These are phyloP conservation scores for Amorphotheca resinae DNA, from an alignment of 495 filamentous ascomycete genomes.

Conservation along the genomic window DNA sequence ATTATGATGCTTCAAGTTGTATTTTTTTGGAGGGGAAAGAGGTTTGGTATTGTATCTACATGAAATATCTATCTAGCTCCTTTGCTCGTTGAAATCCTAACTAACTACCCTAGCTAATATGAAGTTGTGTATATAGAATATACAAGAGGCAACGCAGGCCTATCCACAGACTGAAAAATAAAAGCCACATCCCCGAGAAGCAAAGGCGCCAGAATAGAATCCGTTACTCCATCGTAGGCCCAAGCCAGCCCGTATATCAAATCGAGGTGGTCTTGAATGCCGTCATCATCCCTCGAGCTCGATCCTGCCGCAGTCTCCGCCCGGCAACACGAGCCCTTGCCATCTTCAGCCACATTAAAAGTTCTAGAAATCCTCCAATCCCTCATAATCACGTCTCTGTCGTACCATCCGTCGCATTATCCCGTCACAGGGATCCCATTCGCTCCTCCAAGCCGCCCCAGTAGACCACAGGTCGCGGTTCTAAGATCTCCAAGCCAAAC, in stretches of 20 bases:
- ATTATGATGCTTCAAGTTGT: too few relatives aligned
- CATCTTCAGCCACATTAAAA: not conserved
- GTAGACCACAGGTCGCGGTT: constrained; percentile 40
- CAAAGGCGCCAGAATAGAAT: too few relatives aligned
- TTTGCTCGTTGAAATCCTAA: too few relatives aligned
- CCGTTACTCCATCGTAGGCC: too few relatives aligned
- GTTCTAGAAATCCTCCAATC: not conserved
- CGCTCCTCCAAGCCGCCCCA: constrained; percentile 43
- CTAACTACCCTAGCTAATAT: too few relatives aligned
- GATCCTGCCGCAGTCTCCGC: constrained; percentile 13
- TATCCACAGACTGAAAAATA: too few relatives aligned
- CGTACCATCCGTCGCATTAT: not conserved
- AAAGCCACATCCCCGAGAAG: too few relatives aligned
- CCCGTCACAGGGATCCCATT: constrained; percentile 25
- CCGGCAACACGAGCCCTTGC: not conserved
- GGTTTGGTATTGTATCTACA: too few relatives aligned
- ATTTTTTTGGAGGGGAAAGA: too few relatives aligned
- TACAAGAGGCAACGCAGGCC: too few relatives aligned
- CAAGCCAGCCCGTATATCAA: constrained; percentile 1
- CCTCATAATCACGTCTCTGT: not conserved
- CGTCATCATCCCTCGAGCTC: constrained; percentile 14
- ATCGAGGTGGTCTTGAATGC: constrained; percentile 8
- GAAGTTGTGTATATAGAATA: too few relatives aligned
- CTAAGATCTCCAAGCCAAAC: constrained; percentile 35
- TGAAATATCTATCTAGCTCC: too few relatives aligned